Base-by-base conservation (phyloP, 805 yeast species). In the Kluyveromyces wickerhamii region DNA sequence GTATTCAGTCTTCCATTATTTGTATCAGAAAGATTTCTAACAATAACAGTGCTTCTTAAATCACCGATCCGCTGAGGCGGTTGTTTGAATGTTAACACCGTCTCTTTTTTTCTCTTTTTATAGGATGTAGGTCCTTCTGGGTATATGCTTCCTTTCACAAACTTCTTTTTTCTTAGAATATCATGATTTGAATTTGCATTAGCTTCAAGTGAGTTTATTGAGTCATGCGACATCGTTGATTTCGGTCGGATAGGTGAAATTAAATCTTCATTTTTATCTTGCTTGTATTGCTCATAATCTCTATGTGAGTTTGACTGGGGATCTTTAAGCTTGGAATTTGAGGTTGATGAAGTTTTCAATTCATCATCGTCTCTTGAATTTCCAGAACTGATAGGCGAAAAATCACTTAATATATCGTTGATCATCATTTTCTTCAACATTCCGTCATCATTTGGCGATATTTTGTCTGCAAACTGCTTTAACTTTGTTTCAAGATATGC, bases 101-200 rank as follows among this genome's bases (percentile, higher is more conserved):
- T 29, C 8, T 32, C 37, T 13, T 20, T 14, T 22, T 30, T 37
- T 12, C 46, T 38, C 4, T 45, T 45, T 29, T 51, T 51, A 27
- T 49, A 45, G 13, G 45, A 39, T 2, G 52, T 51, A 5, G 59
- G 56, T 2, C 59, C 60, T 21, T 54, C 62, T 4, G 62, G 59
- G 28, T 57, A 57, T 11, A 52, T 43, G 42, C 59, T 54, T 6
- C 60, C 59, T 33, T 52, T 54, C 5, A 51, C 49, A 18, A 54
- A 48, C 32, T 41, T 51, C 25, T 43, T 43, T 19, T 40, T 40
- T 21, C 41, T 39, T 23, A 32, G 20, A 12, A 32, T 30, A 24
- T 38, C 39, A 22, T 36, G 30, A 19, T 22, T 23, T 4, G 15
- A 19, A 11, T 8, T 12, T 4, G 29, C 10, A 11, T 14, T 21